Percentiles rank a stretch among this genome's conserved stretches.
phyloP scores from a whole-genome alignment of 2,329 filamentous ascomycete genomes.

The Fusarium palustre region DNA sequence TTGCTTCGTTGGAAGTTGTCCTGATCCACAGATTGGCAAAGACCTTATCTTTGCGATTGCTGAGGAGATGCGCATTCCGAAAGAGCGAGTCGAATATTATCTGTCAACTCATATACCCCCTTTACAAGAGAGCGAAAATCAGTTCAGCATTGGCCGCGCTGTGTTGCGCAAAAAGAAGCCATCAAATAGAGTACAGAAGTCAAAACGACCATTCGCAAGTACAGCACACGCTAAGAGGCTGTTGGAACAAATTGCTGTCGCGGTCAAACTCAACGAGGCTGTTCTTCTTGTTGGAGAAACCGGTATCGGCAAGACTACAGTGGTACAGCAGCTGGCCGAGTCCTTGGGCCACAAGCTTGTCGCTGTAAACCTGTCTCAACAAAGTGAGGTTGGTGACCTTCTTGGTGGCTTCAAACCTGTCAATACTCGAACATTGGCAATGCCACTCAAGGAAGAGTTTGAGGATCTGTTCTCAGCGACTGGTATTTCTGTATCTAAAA shows the following conservation, averaged over 20 bases:
- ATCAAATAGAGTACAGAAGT: conserved; percentile 62
- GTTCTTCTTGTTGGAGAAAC: conserved; percentile 97
- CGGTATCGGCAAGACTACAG: conserved; percentile 97
- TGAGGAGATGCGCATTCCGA: conserved; percentile 86
- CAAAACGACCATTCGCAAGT: conserved; percentile 81
- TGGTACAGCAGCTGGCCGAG: conserved; percentile 90
- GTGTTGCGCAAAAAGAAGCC: conserved; percentile 68
- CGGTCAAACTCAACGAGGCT: conserved; percentile 86
- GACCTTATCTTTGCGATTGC: conserved; percentile 78
- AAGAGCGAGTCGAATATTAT: conserved; percentile 83
- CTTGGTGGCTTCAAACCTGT: conserved; percentile 97
- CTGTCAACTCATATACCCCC: conserved; percentile 78
- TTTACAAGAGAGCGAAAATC: conserved; percentile 70
- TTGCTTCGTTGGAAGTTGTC: conserved; percentile 87
- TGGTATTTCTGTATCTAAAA: conserved; percentile 86
- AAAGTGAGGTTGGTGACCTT: conserved; percentile 96
- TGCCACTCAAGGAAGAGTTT: conserved; percentile 94
- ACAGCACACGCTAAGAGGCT: conserved; percentile 86
- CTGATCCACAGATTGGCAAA: conserved; percentile 70
- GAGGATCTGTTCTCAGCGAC: conserved; percentile 88
- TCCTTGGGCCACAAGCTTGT: conserved; percentile 87
- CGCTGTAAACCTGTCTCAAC: conserved; percentile 95
- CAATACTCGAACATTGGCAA: conserved; percentile 85
- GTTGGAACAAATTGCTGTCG: conserved; percentile 88
- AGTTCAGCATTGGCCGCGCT: conserved; percentile 74